A percentile compares a stretch with the other conserved stretches of the same genome.
phyloP scores from a whole-genome alignment of 495 filamentous ascomycete genomes.

The Opeltia flavorubescens region DNA sequence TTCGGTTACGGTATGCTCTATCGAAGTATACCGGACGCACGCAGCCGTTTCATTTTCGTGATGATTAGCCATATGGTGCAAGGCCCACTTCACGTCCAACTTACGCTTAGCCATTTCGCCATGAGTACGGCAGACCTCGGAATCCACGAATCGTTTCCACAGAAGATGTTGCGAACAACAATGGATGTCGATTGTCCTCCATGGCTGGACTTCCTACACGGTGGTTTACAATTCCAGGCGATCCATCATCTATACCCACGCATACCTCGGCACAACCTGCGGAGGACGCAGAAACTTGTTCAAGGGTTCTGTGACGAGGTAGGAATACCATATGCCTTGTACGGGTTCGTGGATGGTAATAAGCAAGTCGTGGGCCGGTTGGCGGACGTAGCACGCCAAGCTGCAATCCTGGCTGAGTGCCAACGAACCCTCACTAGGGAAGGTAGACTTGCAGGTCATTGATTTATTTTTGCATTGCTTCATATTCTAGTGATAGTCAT shows the following conservation, averaged over 20 bases:
- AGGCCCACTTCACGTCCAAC: slow-evolving; percentile 83
- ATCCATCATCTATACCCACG: slow-evolving; percentile 91
- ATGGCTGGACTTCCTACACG: slow-evolving; percentile 95
- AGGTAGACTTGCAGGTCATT: slow-evolving; percentile 20
- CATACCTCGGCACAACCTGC: slow-evolving; percentile 89
- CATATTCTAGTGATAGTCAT: too few species aligned
- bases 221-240: slow-evolving; percentile 91
- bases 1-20: slow-evolving; percentile 81
- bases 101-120: slow-evolving; percentile 91
- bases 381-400: slow-evolving; percentile 77
- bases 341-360: slow-evolving; percentile 88
- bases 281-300: slow-evolving; percentile 67
- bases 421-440: slow-evolving; percentile 43
- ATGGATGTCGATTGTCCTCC: slow-evolving; percentile 95
- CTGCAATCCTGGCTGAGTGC: slow-evolving; percentile 75
- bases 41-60: slow-evolving; percentile 59
- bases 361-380: slow-evolving; percentile 73
- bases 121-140: slow-evolving; percentile 93
- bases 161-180: slow-evolving; percentile 92
- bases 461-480: neutral
- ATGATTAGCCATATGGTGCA: slow-evolving; percentile 80
- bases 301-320: slow-evolving; percentile 84
- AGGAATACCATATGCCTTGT: slow-evolving; percentile 84
- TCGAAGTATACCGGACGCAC: slow-evolving; percentile 53
- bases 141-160: slow-evolving; percentile 76